Base-by-base conservation (phyloP, 345 rosid genomes). In the Nasturtium officinale region DNA sequence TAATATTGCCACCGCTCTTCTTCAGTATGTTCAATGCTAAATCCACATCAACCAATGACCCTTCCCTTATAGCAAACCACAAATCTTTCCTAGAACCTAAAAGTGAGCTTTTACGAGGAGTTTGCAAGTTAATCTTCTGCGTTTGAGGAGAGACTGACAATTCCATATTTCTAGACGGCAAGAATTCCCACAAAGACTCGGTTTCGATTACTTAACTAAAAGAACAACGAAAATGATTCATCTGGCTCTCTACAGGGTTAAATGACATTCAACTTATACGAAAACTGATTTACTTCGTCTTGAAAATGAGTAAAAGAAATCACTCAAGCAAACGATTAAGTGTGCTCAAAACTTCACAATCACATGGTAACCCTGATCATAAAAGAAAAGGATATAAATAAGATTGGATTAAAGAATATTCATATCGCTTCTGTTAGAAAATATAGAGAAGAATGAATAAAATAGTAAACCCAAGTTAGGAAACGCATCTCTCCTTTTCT, bases 41-140 rank as follows among this genome's bases (percentile, higher is more conserved):
- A 42, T 95, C 99, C 1, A 95, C 87, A 78, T 90, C 96, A 71
- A 85, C 84, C 85, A 95, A 73, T 42, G 93, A 89, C 8, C 99
- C 99, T 78, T 88, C 90, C 28, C 80, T 80, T 72, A 89, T 89
- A 61, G 84, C 83, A 78, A 82, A 75, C 92, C 97, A 87, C 73
- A 95, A 30, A 88, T 95, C 96, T 77, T 87, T 91, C 57, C 74
- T 86, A 5, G 81, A 58, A 54, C 81, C 80, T 11, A 69, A 71
- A 18, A 77, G 74, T 20, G 77, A 76, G 79, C 55, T 42, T 69
- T 87, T 94, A 17, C 90, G 90, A 42, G 78, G 61, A 67, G 61
- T 79, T 58, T 81, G 97, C 53, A 48, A 52, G 69, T 55, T 83
- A 76, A 74, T 87, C 83, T 87, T 91, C 28, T 82, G 87, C 30